These are phyloP conservation scores for Claviceps capensis DNA, from an alignment of 2,329 filamentous ascomycete species.

Conservation along the genomic window DNA sequence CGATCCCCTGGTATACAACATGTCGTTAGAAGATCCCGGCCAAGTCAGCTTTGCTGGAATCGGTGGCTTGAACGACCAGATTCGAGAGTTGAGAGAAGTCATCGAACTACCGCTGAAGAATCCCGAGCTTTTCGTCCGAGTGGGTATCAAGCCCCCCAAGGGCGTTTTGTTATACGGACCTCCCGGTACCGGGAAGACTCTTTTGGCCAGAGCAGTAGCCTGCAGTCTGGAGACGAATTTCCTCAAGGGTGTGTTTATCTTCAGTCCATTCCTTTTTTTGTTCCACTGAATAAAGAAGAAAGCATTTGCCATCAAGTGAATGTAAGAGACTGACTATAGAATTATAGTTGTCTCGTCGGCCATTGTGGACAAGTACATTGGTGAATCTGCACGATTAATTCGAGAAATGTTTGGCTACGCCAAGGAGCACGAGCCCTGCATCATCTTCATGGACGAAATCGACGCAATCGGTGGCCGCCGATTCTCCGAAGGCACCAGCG, in stretches of 20 bases:
- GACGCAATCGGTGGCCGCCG: constrained; percentile 94
- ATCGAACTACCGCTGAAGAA: constrained; percentile 98
- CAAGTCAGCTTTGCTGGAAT: constrained; percentile 97
- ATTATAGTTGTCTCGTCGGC: constrained; percentile 82
- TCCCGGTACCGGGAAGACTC: constrained; percentile 91
- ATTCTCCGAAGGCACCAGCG: constrained; percentile 94
- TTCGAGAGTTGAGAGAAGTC: constrained; percentile 90
- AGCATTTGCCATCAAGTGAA: too few species aligned
- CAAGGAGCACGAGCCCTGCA: constrained; percentile 97
- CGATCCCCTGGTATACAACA: constrained; percentile 97
- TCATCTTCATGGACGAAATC: constrained; percentile 99
- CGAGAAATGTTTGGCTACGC: constrained; percentile 99
- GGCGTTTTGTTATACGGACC: constrained; percentile 93
- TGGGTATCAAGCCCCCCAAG: constrained; percentile 98
- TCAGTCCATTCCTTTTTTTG: neutral
- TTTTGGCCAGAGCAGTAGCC: constrained; percentile 86
- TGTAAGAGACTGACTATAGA: neutral
- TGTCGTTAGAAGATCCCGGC: constrained; percentile 95
- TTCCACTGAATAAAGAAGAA: neutral
- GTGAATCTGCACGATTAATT: constrained; percentile 91
- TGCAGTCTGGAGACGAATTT: constrained; percentile 98
- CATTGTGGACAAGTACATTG: constrained; percentile 99
- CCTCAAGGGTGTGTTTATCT: constrained; percentile 58
- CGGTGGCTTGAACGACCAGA: constrained; percentile 95
- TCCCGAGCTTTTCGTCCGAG: constrained; percentile 88